Evolutionary conservation across 2,329 filamentous ascomycete species (phyloP), one percentile per base, ranked within the genome.

Genomic region (Sporothrix schenckii): DNA sequence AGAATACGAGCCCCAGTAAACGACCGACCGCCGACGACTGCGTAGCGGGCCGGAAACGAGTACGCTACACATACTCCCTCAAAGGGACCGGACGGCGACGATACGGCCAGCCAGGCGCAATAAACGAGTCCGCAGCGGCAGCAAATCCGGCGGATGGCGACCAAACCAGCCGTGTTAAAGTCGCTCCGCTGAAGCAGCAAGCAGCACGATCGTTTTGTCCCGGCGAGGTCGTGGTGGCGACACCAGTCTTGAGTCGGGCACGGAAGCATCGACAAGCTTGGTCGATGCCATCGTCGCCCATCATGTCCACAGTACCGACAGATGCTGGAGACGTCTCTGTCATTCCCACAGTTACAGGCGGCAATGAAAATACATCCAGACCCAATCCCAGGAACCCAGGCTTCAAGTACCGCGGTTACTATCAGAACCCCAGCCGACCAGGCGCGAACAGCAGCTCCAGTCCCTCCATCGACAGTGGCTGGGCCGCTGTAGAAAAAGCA

Each of bases 401-500:
- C 9, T 68, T 54, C 54, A 54, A 39, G 41, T 69, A 54, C 13
- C 52, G 58, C 30, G 69, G 70, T 27, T 71, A 70, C 50, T 69
- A 71, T 30, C 70, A 70, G 19, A 47, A 39, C 30, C 47, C 30
- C 2, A 56, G 30, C 1, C 52, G 66, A 16, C 19, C 5, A 2
- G 50, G 56, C 5, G 27, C 30, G 44, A 68, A 21, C 19, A 66
- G 52, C 9, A 34, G 21, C 16, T 10, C 16, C 60, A 73, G 52
- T 73, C 75, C 76, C 44, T 69, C 72, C 4, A 75, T 80, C 2
- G 79, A 81, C 39, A 74, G 77, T 30, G 79, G 80, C 2, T 75
- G 84, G 66, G 72, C 75, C 4, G 71, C 74, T 14, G 70, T 85
- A 9, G 78, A 79, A n/a, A 73, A 74, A 19, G 74, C 72, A 6